Evolutionary conservation across 805 yeast species (phyloP).

Genomic region (Yueomyces sp.): DNA sequence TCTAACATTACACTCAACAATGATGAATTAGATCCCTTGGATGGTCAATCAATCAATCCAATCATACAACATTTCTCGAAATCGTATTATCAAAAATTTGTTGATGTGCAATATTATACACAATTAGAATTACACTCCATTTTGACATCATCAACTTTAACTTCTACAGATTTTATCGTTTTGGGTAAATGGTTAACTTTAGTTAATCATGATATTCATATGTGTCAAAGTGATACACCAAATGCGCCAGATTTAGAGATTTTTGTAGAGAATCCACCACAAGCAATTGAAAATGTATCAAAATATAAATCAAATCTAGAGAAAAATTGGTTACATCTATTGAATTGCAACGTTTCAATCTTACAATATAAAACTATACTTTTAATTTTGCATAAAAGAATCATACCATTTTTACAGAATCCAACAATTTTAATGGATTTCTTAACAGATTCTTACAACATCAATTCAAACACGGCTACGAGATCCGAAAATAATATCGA

Average conservation of each 20-base stretch:
- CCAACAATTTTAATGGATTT: slow-evolving; percentile 89
- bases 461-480: slow-evolving; percentile 7
- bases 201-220: slow-evolving; percentile 24
- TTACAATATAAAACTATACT: slow-evolving; percentile 59
- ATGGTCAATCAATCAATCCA: slow-evolving; percentile 30
- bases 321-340: slow-evolving; percentile 45
- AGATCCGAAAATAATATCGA: slow-evolving; percentile 1
- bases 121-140: slow-evolving; percentile 34
- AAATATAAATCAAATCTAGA: slow-evolving; percentile 57
- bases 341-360: slow-evolving; percentile 33
- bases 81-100: slow-evolving; percentile 40
- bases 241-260: slow-evolving; percentile 24
- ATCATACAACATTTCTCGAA: slow-evolving; percentile 43
- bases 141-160: slow-evolving; percentile 4
- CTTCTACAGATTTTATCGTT: slow-evolving; percentile 1
- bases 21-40: slow-evolving; percentile 23
- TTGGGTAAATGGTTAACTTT: slow-evolving; percentile 29
- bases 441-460: slow-evolving; percentile 69
- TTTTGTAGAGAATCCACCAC: slow-evolving; percentile 35
- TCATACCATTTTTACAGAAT: slow-evolving; percentile 66
- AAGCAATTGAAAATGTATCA: slow-evolving; percentile 25
- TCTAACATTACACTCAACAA: slow-evolving; percentile 20
- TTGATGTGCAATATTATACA: slow-evolving; percentile 72
- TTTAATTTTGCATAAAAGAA: slow-evolving; percentile 63
- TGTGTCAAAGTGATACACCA: slow-evolving; percentile 12